A percentile compares a stretch with the other conserved stretches of the same genome.
phyloP scores from a whole-genome alignment of 371 early-diverging fungal genomes.

The Mucor circinelloides region DNA sequence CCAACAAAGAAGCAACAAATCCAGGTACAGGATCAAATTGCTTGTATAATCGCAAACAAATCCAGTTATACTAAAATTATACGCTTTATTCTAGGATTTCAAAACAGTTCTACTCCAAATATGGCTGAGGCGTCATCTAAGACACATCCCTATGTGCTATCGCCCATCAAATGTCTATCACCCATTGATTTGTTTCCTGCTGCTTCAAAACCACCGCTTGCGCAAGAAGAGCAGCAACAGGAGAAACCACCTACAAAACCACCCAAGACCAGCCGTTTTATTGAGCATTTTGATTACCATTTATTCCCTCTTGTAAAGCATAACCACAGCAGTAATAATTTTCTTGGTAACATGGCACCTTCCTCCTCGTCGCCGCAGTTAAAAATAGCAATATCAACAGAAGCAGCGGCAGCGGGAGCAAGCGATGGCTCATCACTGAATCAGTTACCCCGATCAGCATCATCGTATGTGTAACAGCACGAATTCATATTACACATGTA shows the following conservation, averaged over 20 bases:
- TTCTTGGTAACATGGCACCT: not conserved
- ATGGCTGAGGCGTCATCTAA: not conserved
- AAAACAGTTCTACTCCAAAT: not conserved
- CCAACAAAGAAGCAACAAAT: not conserved
- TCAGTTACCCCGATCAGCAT: conserved; percentile 4
- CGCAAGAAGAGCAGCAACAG: not conserved
- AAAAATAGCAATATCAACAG: not conserved
- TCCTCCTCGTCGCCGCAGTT: not conserved
- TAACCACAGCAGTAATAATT: not conserved
- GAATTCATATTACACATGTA: not conserved
- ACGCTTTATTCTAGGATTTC: not conserved
- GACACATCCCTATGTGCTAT: not conserved
- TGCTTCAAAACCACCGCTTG: not conserved
- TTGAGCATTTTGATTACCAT: conserved; percentile 12
- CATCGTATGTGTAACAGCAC: conserved; percentile 6
- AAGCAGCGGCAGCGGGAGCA: not conserved
- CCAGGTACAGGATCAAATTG: not conserved
- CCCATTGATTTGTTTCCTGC: conserved; percentile 8
- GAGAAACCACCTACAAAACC: not conserved
- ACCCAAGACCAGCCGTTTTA: conserved; percentile 6
- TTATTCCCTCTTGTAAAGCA: not conserved
- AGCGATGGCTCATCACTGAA: not conserved
- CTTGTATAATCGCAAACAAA: not conserved
- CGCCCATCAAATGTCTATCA: conserved; percentile 4
- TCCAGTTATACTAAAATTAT: not conserved